Evolutionary conservation across 1,284 basidiomycete genomes (phyloP), one percentile per base, ranked within the genome.

Genomic region (Puccinia brachypodii): DNA sequence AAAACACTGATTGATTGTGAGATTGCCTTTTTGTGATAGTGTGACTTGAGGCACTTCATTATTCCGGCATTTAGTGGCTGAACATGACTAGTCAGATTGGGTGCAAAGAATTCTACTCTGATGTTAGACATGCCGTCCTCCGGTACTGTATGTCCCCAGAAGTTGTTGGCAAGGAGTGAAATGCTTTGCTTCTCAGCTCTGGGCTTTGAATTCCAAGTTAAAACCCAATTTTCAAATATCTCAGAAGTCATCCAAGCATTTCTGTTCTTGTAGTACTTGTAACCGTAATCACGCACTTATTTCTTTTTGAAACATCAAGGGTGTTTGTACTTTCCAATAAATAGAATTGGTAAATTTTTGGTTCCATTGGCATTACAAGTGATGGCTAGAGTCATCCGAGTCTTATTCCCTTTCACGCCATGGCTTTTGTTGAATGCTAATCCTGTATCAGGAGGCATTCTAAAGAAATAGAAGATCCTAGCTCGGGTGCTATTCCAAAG

Each of bases 361-460:
- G 44, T 50, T 14, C 76, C 76, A 69, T 33, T n/a, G 2, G 64
- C 19, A 40, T 78, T 78, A 33, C 44, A 53, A 25, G 76, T 40
- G 0, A 71, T 14, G 0, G 36, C 76, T 42, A 78, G 25, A 25
- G 76, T 78, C 2, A 78, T 3, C 22, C 53, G 33, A 13, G 76
- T 56, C 38, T 78, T 78, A 13, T 50, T 33, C n/a, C 36, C 22
- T 42, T 78, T 68, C 6, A 66, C 13, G 0, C 76, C 76, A 28
- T 69, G 33, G 0, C 19, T 16, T 58, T 71, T 25, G 13, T 69
- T 38, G 33, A 33, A 44, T 8, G 76, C 76, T 7, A 78, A 42
- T 22, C 64, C 64, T 38, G 28, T 69, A 58, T 78, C 76, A n/a
- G 76, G 76, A 50, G 76, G 76, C 66, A 78, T 69, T 16, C 76